Conservation (phyloP, 2,329 filamentous ascomycete species). For the Talaromyces sp. region DNA sequence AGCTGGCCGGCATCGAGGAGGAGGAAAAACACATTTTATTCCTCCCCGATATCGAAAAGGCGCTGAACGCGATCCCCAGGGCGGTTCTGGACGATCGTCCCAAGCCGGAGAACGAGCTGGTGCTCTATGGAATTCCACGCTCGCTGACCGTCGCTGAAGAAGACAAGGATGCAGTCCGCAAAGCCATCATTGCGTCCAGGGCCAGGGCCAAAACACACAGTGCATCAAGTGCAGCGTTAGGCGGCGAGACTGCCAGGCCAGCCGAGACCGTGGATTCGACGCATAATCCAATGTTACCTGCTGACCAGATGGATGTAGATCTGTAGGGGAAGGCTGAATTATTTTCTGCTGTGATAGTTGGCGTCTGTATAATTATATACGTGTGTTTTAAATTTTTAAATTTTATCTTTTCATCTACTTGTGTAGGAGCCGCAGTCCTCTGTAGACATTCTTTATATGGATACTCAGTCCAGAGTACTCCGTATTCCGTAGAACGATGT, state of each 20-base stretch:
- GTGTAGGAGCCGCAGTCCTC: too few species aligned
- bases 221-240: neutral
- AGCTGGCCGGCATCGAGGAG: slow-evolving; percentile 65
- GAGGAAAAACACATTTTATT: slow-evolving; percentile 64
- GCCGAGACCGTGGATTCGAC: neutral
- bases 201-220: slow-evolving; percentile 52
- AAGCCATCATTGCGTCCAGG: slow-evolving; percentile 75
- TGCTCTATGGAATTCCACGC: slow-evolving; percentile 76
- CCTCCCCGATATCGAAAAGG: slow-evolving; percentile 78
- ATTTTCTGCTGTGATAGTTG: neutral
- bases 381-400: too few species aligned
- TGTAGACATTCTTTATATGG: too few species aligned
- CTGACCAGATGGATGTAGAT: neutral
- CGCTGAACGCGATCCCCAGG: slow-evolving; percentile 65
- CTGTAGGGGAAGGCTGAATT: neutral
- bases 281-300: neutral
- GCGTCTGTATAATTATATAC: too few species aligned
- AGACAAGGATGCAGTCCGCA: slow-evolving; percentile 68
- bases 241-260: neutral
- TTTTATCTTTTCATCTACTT: neutral
- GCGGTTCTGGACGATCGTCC: slow-evolving; percentile 53
- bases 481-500: too few species aligned
- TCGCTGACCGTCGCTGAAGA: slow-evolving; percentile 68
- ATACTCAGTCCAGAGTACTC: too few species aligned
- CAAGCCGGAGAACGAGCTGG: slow-evolving; percentile 56